A percentile compares a stretch with the other conserved stretches of the same genome.
phyloP scores from a whole-genome alignment of 306 rosid genomes.

The Acacia acuminata region DNA sequence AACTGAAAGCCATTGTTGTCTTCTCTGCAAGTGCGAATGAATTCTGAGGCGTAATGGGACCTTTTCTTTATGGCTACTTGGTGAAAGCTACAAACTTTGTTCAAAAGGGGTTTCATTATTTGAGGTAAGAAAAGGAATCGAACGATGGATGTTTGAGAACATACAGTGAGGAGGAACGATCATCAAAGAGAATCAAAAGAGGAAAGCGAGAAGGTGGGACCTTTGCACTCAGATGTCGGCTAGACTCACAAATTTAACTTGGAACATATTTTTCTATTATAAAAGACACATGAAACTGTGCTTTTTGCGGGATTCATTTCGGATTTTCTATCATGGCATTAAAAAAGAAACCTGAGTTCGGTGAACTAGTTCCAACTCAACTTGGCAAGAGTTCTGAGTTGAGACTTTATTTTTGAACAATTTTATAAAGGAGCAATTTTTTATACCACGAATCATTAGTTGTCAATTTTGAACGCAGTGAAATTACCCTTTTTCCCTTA shows the following conservation, averaged over 20 bases:
- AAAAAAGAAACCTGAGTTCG: too few relatives aligned
- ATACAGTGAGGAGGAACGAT: background rate
- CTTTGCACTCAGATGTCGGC: background rate
- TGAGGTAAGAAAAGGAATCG: background rate
- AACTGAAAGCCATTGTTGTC: conserved; percentile 66
- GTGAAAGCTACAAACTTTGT: background rate
- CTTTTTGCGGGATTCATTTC: too few relatives aligned
- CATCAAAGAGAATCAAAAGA: background rate
- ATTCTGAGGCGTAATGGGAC: background rate
- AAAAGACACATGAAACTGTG: too few relatives aligned
- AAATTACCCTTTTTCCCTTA: too few relatives aligned
- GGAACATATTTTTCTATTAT: background rate
- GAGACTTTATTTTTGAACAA: too few relatives aligned
- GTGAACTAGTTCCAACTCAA: too few relatives aligned
- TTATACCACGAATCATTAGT: too few relatives aligned
- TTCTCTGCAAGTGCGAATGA: background rate
- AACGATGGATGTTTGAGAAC: background rate
- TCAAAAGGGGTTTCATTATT: background rate
- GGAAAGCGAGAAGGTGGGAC: background rate
- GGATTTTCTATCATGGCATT: background rate
- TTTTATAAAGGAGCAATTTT: too few relatives aligned
- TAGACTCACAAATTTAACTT: background rate
- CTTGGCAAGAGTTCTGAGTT: too few relatives aligned
- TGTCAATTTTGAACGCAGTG: too few relatives aligned
- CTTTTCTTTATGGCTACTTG: background rate